A percentile compares a stretch with the other conserved stretches of the same genome.
phyloP scores from a whole-genome alignment of 495 filamentous ascomycete genomes.

The Neurospora sp. region DNA sequence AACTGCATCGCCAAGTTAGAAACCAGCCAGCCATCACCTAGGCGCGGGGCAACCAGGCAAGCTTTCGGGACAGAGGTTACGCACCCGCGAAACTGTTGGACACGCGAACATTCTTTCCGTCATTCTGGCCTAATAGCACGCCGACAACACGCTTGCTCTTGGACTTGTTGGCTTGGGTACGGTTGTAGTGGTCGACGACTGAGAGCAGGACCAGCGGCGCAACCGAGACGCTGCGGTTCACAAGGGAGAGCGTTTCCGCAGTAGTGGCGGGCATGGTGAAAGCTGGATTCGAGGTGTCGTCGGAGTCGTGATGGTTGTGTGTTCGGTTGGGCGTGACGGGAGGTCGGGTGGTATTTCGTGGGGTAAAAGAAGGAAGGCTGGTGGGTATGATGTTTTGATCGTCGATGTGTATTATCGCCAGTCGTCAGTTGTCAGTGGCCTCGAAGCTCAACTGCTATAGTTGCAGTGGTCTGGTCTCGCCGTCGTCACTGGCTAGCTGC shows the following conservation, averaged over 20 bases:
- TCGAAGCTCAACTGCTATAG: neutral
- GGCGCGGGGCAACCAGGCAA: neutral
- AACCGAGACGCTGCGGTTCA: slow-evolving; percentile 88
- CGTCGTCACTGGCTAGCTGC: slow-evolving; percentile 28
- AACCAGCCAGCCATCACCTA: neutral
- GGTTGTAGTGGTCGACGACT: slow-evolving; percentile 96
- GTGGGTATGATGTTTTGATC: slow-evolving; percentile 5
- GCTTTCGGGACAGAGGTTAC: neutral
- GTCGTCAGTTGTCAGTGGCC: neutral
- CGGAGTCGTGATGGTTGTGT: slow-evolving; percentile 7
- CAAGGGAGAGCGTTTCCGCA: slow-evolving; percentile 85
- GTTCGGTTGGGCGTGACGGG: neutral
- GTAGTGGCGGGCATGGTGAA: slow-evolving; percentile 83
- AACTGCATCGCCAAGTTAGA: slow-evolving; percentile 43
- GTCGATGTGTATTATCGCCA: neutral
- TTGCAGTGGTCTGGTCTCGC: slow-evolving; percentile 4
- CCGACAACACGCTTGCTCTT: slow-evolving; percentile 91
- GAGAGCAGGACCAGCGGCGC: slow-evolving; percentile 96
- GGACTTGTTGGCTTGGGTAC: slow-evolving; percentile 65
- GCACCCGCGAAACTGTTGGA: slow-evolving; percentile 97
- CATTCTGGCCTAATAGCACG: slow-evolving; percentile 89
- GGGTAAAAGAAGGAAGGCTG: neutral
- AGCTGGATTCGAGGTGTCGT: slow-evolving; percentile 1
- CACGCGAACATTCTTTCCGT: slow-evolving; percentile 87
- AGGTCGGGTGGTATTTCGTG: neutral